phyloP scores from a whole-genome alignment of 306 rosid species.

The Cucumis hystrix region DNA sequence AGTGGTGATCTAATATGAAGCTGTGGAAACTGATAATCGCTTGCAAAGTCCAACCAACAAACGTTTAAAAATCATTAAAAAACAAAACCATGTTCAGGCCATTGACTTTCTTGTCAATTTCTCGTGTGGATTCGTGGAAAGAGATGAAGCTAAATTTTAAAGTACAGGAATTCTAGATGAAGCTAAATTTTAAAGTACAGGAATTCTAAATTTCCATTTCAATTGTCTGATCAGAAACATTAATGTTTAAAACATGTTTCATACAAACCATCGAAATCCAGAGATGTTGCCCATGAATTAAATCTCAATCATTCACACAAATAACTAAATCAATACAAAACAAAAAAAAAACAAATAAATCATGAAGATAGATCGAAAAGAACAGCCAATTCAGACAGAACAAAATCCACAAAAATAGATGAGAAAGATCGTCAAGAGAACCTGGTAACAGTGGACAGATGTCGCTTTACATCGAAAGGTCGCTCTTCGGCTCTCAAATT shows the following conservation, averaged over 20 bases:
- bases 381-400: not conserved
- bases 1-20: not conserved
- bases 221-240: not conserved
- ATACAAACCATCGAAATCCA: not conserved
- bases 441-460: conserved; percentile 79
- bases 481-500: conserved; percentile 28
- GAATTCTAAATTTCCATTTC: not conserved
- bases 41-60: not conserved
- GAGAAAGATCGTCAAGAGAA: conserved; percentile 7
- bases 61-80: not conserved
- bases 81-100: not conserved
- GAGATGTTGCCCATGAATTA: not conserved
- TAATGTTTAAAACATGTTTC: not conserved
- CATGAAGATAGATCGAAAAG: not conserved
- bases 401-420: not conserved
- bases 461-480: conserved; percentile 52
- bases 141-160: not conserved
- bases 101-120: not conserved
- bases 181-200: not conserved
- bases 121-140: not conserved
- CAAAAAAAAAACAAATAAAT: not conserved
- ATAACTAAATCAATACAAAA: not conserved
- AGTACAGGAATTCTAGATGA: not conserved
- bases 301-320: not conserved
- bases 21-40: not conserved